Evolutionary conservation across 495 filamentous ascomycete genomes (phyloP).

Genomic region (Monascus purpureus): DNA sequence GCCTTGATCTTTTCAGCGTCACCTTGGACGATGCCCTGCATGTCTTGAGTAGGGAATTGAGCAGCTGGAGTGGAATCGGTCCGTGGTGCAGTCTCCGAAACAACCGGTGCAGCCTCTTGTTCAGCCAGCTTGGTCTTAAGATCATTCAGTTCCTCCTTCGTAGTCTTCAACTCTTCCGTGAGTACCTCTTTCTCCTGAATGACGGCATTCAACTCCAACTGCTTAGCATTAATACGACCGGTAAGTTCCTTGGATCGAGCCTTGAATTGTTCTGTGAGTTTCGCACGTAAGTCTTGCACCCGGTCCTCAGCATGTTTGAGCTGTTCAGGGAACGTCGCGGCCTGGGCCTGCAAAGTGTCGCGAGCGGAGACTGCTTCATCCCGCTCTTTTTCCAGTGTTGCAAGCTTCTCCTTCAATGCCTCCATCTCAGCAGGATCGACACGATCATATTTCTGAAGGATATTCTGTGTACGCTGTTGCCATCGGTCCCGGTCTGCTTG

Average conservation of each 20-base stretch:
- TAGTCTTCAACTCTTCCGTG: conserved; percentile 30
- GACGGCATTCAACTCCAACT: conserved; percentile 27
- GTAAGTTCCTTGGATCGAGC: conserved; percentile 37
- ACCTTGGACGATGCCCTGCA: conserved; percentile 9
- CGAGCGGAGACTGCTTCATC: conserved; percentile 49
- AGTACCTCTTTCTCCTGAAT: conserved; percentile 37
- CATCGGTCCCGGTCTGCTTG: conserved; percentile 81
- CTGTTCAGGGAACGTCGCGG: conserved; percentile 33
- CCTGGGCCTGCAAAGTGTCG: conserved; percentile 40
- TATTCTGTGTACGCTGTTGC: conserved; percentile 86
- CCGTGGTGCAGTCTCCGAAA: conserved; percentile 8
- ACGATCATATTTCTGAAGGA: conserved; percentile 89
- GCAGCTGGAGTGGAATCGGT: conserved; percentile 28
- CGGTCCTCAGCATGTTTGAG: conserved; percentile 36
- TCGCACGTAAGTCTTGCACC: conserved; percentile 31
- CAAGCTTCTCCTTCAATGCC: conserved; percentile 57
- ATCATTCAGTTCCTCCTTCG: conserved; percentile 27
- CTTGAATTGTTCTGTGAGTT: conserved; percentile 49
- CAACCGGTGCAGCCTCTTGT: conserved; percentile 11
- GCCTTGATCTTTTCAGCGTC: conserved; percentile 25
- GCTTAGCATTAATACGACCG: conserved; percentile 36
- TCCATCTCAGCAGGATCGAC: conserved; percentile 88
- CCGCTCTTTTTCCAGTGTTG: conserved; percentile 53
- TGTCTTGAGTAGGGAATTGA: conserved; percentile 18
- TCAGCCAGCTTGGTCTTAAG: conserved; percentile 23